Evolutionary conservation across 139 green algal genomes (phyloP).

Genomic region (Closterium sp.): DNA sequence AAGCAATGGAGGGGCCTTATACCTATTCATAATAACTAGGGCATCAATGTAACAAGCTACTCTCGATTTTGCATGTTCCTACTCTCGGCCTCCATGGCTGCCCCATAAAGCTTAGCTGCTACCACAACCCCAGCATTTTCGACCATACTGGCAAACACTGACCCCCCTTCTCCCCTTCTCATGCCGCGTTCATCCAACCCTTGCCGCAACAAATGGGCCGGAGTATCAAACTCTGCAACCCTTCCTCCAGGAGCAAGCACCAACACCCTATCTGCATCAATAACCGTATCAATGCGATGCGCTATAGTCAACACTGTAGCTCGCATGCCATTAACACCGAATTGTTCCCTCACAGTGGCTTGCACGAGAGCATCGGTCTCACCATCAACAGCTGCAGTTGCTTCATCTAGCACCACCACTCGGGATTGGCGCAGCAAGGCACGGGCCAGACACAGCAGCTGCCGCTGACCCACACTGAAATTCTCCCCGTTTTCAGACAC

Average conservation of each 20-base stretch:
- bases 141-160: neutral
- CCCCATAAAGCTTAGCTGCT: neutral
- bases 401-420: constrained; percentile 84
- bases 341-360: constrained; percentile 64
- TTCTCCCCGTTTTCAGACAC: constrained; percentile 82
- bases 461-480: constrained; percentile 84
- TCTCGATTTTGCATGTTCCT: neutral
- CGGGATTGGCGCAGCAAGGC: constrained; percentile 71
- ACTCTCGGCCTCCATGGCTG: neutral
- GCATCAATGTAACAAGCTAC: neutral
- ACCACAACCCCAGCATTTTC: neutral
- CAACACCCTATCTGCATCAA: constrained; percentile 42
- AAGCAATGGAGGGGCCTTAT: too few species aligned
- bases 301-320: constrained; percentile 70
- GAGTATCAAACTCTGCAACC: constrained; percentile 46
- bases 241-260: constrained; percentile 41
- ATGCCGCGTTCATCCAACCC: neutral
- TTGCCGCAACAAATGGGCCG: constrained; percentile 20
- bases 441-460: constrained; percentile 88
- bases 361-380: constrained; percentile 85
- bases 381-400: constrained; percentile 80
- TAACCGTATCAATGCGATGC: constrained; percentile 59
- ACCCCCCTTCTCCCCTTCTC: neutral
- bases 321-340: constrained; percentile 42
- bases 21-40: too few species aligned